These are phyloP conservation scores for Nepenthes mirabilis DNA, from an alignment of 148 eudicot genomes.

Conservation along the genomic window DNA sequence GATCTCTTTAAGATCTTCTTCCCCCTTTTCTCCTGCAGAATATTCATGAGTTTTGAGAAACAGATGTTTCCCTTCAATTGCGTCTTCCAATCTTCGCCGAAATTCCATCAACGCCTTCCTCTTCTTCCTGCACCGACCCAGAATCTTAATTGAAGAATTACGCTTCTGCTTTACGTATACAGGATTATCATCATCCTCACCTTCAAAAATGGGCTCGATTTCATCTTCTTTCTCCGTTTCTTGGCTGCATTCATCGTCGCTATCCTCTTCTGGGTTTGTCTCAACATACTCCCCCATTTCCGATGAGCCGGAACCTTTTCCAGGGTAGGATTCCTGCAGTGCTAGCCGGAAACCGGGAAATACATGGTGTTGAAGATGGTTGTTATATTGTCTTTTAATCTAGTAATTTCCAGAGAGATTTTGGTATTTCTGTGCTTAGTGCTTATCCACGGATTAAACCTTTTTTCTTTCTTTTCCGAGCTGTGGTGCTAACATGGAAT, in stretches of 20 bases:
- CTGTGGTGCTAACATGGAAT: too few species aligned
- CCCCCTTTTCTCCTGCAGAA: background rate
- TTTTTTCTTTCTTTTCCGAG: too few species aligned
- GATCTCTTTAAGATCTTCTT: slow-evolving; percentile 24
- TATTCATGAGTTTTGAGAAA: slow-evolving; percentile 5
- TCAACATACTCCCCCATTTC: too few species aligned
- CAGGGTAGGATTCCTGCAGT: too few species aligned
- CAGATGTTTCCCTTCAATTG: slow-evolving; percentile 21
- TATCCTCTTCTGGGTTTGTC: too few species aligned
- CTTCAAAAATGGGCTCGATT: background rate
- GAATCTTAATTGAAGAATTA: background rate
- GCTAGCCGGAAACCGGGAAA: background rate
- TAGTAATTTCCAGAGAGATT: too few species aligned
- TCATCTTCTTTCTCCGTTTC: too few species aligned
- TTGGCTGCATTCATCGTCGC: too few species aligned
- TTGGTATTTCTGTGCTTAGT: too few species aligned
- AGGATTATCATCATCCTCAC: background rate
- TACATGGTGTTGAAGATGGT: background rate
- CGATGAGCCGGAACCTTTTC: too few species aligned
- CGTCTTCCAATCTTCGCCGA: slow-evolving; percentile 42
- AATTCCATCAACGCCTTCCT: slow-evolving; percentile 30
- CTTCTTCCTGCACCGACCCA: slow-evolving; percentile 1
- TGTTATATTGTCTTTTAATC: too few species aligned
- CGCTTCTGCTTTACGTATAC: background rate
- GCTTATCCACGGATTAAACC: too few species aligned